Evolutionary conservation across 2,329 filamentous ascomycete genomes (phyloP).

Genomic region (Thermothelomyces thermophilus): DNA sequence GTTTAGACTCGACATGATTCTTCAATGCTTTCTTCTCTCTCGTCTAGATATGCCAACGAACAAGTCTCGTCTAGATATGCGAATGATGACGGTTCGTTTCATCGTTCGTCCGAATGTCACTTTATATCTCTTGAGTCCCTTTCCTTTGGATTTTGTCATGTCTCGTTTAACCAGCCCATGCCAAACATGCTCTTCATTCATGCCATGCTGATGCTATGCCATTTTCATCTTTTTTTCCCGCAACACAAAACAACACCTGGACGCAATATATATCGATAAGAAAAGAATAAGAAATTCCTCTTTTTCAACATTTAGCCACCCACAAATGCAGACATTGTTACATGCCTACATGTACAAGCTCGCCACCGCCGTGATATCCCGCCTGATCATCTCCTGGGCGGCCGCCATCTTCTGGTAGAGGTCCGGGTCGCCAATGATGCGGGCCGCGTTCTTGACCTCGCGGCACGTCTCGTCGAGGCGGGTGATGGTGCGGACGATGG

Average conservation of each 20-base stretch:
- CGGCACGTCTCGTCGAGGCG: slow-evolving; percentile 91
- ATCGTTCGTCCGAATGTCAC: not conserved
- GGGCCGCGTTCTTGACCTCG: slow-evolving; percentile 93
- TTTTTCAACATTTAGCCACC: too few relatives aligned
- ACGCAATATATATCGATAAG: too few relatives aligned
- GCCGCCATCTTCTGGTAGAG: slow-evolving; percentile 95
- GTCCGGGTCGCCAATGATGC: slow-evolving; percentile 89
- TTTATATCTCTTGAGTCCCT: not conserved
- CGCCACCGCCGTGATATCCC: slow-evolving; percentile 87
- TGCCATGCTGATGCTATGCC: not conserved
- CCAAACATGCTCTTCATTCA: not conserved
- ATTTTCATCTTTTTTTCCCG: not conserved
- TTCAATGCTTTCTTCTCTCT: too few relatives aligned
- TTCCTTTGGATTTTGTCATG: too few relatives aligned
- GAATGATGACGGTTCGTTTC: not conserved
- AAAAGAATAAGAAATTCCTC: not conserved
- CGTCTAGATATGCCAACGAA: too few relatives aligned
- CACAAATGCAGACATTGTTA: too few relatives aligned
- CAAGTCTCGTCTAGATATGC: too few relatives aligned
- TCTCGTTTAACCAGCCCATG: not conserved
- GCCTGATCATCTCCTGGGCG: slow-evolving; percentile 95
- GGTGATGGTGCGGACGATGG: slow-evolving; percentile 92
- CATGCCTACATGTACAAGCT: slow-evolving; percentile 69
- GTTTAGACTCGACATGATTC: too few relatives aligned
- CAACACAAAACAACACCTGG: not conserved